Conservation (phyloP, 768 basidiomycete species). For the Amanita polypyramis region DNA sequence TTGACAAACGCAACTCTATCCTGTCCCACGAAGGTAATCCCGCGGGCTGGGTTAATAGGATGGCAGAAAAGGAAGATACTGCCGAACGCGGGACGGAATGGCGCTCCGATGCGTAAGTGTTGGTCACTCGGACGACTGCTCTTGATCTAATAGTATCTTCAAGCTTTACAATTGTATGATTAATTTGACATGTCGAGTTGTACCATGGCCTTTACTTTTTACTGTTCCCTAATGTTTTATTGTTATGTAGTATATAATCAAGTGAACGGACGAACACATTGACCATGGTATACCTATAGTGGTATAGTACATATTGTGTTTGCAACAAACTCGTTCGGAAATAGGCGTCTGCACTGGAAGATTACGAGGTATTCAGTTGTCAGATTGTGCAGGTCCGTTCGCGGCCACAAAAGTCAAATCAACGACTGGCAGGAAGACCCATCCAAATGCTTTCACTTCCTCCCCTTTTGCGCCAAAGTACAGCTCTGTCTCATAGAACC, state of each 20-base stretch:
- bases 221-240: neutral
- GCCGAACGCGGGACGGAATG: conserved; percentile 24
- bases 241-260: neutral
- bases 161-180: conserved; percentile 2
- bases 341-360: no score
- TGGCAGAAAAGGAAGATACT: conserved; percentile 27
- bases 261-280: neutral
- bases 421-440: conserved; percentile 36
- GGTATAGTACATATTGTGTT: no score
- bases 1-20: conserved; percentile 59
- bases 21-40: conserved; percentile 55
- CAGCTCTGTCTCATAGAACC: conserved; percentile 53
- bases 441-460: conserved; percentile 50
- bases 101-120: conserved; percentile 32
- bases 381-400: no score
- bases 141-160: neutral
- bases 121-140: neutral
- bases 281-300: neutral
- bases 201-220: neutral
- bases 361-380: no score
- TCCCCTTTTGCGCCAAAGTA: conserved; percentile 48
- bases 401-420: no score
- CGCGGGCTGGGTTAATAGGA: conserved; percentile 61
- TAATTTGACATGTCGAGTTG: no score
- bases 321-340: no score